A percentile compares a stretch with the other conserved stretches of the same genome.
phyloP scores from a whole-genome alignment of 176 grass and related monocot genomes.

The Eremochloa ophiuroides region DNA sequence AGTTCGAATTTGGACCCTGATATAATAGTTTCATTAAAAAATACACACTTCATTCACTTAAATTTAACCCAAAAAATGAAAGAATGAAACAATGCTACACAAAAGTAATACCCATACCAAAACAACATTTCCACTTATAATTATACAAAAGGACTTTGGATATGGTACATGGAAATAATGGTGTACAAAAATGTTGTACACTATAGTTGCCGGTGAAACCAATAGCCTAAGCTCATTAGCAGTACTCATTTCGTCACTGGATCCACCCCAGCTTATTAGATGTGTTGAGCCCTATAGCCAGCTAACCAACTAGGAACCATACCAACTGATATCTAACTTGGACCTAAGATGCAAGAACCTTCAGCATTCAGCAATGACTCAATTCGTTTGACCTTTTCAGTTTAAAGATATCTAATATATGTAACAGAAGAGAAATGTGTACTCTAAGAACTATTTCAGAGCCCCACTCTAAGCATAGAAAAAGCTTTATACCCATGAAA shows the following conservation, averaged over 20 bases:
- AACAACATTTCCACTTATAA: neutral
- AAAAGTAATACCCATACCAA: conserved; percentile 2
- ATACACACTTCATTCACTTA: neutral
- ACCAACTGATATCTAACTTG: neutral
- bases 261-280: neutral
- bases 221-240: neutral
- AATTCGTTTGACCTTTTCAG: neutral
- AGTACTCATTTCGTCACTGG: neutral
- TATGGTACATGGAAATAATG: neutral
- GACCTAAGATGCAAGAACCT: neutral
- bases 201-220: neutral
- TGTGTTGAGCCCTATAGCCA: neutral
- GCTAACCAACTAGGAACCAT: neutral
- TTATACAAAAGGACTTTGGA: neutral
- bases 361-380: conserved; percentile 14
- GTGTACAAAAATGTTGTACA: neutral
- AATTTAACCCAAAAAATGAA: neutral
- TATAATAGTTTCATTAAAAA: conserved; percentile 23
- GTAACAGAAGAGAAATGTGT: neutral
- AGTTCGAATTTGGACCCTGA: conserved; percentile 84
- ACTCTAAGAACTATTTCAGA: neutral
- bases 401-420: neutral
- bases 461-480: neutral
- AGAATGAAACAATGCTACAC: neutral
- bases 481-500: conserved; percentile 8